Conservation (phyloP, 116 monocot species). For the Posidonia oceanica region DNA sequence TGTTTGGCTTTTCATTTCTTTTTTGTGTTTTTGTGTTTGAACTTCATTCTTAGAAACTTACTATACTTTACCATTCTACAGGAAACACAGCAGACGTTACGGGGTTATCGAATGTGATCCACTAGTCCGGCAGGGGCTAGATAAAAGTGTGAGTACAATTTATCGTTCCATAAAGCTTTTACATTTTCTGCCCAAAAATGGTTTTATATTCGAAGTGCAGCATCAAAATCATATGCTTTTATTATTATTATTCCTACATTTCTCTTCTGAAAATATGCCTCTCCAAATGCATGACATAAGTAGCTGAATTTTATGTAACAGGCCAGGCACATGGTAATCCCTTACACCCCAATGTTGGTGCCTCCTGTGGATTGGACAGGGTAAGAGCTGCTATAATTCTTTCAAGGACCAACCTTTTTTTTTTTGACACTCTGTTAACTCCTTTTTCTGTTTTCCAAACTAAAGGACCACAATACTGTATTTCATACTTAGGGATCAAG, state of each 20-base stretch:
- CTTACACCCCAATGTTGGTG: slow-evolving; percentile 97
- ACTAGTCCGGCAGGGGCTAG: slow-evolving; percentile 68
- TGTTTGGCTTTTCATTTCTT: not conserved
- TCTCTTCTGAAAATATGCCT: not conserved
- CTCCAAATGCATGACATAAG: not conserved
- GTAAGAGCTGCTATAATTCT: slow-evolving; percentile 25
- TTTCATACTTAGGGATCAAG: too few relatives aligned
- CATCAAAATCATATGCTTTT: too few relatives aligned
- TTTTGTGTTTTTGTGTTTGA: not conserved
- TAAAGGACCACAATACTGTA: too few relatives aligned
- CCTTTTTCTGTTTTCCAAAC: too few relatives aligned
- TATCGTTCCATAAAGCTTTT: not conserved
- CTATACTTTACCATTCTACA: slow-evolving; percentile 22
- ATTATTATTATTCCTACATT: too few relatives aligned
- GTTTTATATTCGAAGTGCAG: too few relatives aligned
- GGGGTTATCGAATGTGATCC: slow-evolving; percentile 96
- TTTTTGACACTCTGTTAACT: too few relatives aligned
- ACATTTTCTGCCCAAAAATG: too few relatives aligned
- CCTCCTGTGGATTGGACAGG: slow-evolving; percentile 88
- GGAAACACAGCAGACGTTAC: slow-evolving; percentile 50
- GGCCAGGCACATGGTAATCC: slow-evolving; percentile 96
- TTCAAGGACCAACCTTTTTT: too few relatives aligned
- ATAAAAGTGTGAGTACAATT: slow-evolving; percentile 61
- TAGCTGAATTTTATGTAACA: slow-evolving; percentile 22
- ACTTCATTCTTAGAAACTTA: not conserved